Conservation (phyloP, 345 rosid species). For the Limnanthes douglasii region DNA sequence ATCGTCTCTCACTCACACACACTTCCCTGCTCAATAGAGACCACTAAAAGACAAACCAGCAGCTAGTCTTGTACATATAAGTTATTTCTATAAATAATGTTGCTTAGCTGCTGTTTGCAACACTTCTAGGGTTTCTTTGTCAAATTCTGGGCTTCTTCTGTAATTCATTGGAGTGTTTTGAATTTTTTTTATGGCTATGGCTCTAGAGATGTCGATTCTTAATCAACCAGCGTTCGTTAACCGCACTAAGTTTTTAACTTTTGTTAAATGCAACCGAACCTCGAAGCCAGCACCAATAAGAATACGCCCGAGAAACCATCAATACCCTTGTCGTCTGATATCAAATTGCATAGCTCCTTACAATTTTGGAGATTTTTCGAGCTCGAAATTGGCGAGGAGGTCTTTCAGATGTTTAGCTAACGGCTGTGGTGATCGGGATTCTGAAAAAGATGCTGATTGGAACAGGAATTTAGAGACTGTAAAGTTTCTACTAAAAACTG, state of each 20-base stretch:
- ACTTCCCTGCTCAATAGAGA: no score
- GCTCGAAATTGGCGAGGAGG: slow-evolving; percentile 7
- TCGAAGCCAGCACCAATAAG: slow-evolving; percentile 17
- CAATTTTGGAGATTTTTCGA: slow-evolving; percentile 6
- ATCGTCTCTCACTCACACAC: no score
- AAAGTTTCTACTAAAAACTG: slow-evolving; percentile 31
- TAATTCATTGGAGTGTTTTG: no score
- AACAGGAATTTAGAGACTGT: slow-evolving; percentile 17
- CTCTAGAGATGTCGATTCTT: slow-evolving; percentile 31
- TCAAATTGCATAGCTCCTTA: slow-evolving; percentile 8
- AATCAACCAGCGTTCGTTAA: slow-evolving; percentile 22
- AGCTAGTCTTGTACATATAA: no score
- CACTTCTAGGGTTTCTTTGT: slow-evolving; percentile 6
- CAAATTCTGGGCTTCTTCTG: slow-evolving; percentile 1
- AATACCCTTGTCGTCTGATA: slow-evolving; percentile 10
- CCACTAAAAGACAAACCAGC: no score
- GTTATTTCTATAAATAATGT: no score
- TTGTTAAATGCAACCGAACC: slow-evolving; percentile 15
- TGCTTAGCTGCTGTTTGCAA: no score
- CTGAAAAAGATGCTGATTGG: slow-evolving; percentile 5
- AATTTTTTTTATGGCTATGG: slow-evolving; percentile 15
- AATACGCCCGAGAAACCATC: slow-evolving; percentile 11
- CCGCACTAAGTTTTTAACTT: slow-evolving; percentile 12
- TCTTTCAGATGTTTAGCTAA: slow-evolving; percentile 12
- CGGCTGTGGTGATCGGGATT: slow-evolving; percentile 12